phyloP scores from a whole-genome alignment of 768 basidiomycete genomes.

The Hericium alpestre region DNA sequence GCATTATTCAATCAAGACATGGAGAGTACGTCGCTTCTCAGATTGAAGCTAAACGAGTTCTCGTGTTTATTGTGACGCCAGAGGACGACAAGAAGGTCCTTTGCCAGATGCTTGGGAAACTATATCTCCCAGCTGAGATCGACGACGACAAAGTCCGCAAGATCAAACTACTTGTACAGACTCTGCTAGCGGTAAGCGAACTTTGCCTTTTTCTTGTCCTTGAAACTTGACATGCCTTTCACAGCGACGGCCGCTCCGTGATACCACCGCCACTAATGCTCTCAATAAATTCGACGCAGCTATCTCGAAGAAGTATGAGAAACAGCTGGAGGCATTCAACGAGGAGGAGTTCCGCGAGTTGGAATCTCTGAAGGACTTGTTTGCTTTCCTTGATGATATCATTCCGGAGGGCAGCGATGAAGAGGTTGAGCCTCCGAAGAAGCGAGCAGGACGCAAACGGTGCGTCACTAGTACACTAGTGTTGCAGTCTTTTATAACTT shows the following conservation, averaged over 20 bases:
- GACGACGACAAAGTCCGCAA: conserved; percentile 60
- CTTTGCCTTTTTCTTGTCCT: neutral
- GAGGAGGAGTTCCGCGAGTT: conserved; percentile 63
- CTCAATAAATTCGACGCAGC: conserved; percentile 57
- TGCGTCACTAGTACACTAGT: conserved; percentile 19
- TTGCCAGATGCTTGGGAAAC: conserved; percentile 35
- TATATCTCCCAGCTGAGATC: conserved; percentile 57
- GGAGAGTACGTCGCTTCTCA: conserved; percentile 32
- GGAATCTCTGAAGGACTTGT: conserved; percentile 50
- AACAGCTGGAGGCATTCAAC: conserved; percentile 59
- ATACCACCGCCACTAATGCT: conserved; percentile 57
- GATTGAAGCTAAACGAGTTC: too few relatives aligned
- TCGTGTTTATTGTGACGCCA: conserved; percentile 12
- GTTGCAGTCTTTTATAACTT: neutral
- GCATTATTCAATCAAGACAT: conserved; percentile 37
- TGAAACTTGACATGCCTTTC: neutral
- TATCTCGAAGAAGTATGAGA: conserved; percentile 62
- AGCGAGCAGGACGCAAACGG: conserved; percentile 38
- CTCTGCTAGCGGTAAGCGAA: conserved; percentile 42
- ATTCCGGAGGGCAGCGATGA: conserved; percentile 49
- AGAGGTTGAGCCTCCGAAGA: conserved; percentile 28
- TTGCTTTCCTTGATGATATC: conserved; percentile 63
- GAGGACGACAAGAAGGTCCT: conserved; percentile 39
- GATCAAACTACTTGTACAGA: conserved; percentile 51
- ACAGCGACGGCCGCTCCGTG: conserved; percentile 48